Base-by-base conservation (phyloP, 2,329 filamentous ascomycete genomes). In the Colletotrichum melonis region DNA sequence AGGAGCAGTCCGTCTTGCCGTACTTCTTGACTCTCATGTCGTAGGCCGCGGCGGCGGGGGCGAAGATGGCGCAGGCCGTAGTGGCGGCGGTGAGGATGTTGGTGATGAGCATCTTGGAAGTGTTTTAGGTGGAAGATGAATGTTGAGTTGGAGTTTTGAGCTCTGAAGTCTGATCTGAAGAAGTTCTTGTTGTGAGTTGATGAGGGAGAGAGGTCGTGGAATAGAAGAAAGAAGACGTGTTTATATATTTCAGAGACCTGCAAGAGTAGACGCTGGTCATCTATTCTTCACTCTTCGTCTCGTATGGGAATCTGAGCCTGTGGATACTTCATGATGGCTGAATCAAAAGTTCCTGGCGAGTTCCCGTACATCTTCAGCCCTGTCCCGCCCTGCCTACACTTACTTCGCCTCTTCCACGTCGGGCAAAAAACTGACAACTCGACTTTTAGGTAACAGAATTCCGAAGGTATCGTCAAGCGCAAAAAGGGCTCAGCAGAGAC, bases 1-100 rank as follows among this genome's bases (percentile, higher is more conserved):
- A 19, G 14, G 49, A 54, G 49, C 46, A 65, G 49, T 42, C 5
- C 46, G 30, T n/a, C 49, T 56, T 65, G 42, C 49, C 46, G 49
- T 24, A 24, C 19, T 65, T 65, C 28, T 30, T 65, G 28, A 65
- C 14, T 26, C n/a, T 54, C 46, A 56, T 56, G n/a, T 65, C 63
- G n/a, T 24, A 49, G 38, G 49, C 63, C 19, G 30, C 6, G 49
- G 19, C 49, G 4, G n/a, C 5, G 7, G 62, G 46, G 16, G 24
- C 46, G 8, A 65, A 5, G 7, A 65, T n/a, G 5, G 62, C 52
- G 16, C 28, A 54, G 46, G 46, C 62, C 12, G 62, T 32, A n/a
- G 46, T 28, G 46, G 54, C 52, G 8, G 62, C 54, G 46, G 22
- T n/a, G 49, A 65, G 12, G 42, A 65, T 65, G 28, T 65, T 65